Evolutionary conservation across 306 rosid species (phyloP).

Genomic region (barrel medic (Medicago truncatula)): MtrunA17r5.0-ANR NC_053047.1:27589001-27589500

Average conservation of each 20-base stretch:
- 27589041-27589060: neutral
- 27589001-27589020: too few relatives aligned
- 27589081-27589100: neutral
- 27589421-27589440: neutral
- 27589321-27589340: neutral
- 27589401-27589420: neutral
- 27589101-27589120: neutral
- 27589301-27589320: neutral
- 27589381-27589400: neutral
- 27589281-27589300: neutral
- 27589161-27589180: neutral
- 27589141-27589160: neutral
- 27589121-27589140: neutral
- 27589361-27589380: neutral
- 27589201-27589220: neutral
- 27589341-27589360: neutral
- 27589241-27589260: neutral
- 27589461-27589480: neutral
- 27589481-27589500: neutral
- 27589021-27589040: neutral
- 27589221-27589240: neutral
- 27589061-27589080: neutral
- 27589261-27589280: neutral
- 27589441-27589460: neutral
- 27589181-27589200: neutral